These are phyloP conservation scores for Rossbeevera mucosa DNA, from an alignment of 768 basidiomycete species.

Conservation along the genomic window DNA sequence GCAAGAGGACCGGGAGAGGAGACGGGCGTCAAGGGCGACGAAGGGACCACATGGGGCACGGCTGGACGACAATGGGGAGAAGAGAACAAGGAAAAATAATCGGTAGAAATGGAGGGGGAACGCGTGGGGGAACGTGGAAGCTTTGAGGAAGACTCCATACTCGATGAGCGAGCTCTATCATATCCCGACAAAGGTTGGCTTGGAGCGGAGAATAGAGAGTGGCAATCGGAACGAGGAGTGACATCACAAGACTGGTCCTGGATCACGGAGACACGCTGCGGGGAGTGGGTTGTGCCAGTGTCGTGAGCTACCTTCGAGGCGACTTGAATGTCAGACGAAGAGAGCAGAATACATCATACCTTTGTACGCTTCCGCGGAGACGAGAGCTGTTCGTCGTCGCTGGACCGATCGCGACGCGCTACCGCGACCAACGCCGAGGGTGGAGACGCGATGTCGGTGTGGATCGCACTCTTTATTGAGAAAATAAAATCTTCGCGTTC, in stretches of 20 bases:
- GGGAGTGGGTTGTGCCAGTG: not conserved
- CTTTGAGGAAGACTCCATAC: not conserved
- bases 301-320: conserved; percentile 19
- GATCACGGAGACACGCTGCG: not conserved
- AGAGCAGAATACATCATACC: conserved; percentile 15
- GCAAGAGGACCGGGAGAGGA: conserved; percentile 12
- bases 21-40: conserved; percentile 22
- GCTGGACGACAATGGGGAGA: conserved; percentile 7
- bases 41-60: not conserved
- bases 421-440: not conserved
- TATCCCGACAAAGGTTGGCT: not conserved
- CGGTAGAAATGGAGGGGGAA: conserved; percentile 14
- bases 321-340: conserved; percentile 8
- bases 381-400: conserved; percentile 10
- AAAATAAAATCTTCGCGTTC: conserved; percentile 45
- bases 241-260: not conserved
- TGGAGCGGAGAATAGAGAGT: conserved; percentile 22
- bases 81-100: conserved; percentile 12
- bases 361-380: conserved; percentile 39
- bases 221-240: conserved; percentile 9
- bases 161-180: not conserved
- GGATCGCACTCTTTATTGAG: conserved; percentile 7
- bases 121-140: conserved; percentile 3
- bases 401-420: not conserved
- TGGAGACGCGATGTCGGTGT: not conserved